These are phyloP conservation scores for Knufia fluminis DNA, from an alignment of 2,329 filamentous ascomycete species.

Conservation along the genomic window DNA sequence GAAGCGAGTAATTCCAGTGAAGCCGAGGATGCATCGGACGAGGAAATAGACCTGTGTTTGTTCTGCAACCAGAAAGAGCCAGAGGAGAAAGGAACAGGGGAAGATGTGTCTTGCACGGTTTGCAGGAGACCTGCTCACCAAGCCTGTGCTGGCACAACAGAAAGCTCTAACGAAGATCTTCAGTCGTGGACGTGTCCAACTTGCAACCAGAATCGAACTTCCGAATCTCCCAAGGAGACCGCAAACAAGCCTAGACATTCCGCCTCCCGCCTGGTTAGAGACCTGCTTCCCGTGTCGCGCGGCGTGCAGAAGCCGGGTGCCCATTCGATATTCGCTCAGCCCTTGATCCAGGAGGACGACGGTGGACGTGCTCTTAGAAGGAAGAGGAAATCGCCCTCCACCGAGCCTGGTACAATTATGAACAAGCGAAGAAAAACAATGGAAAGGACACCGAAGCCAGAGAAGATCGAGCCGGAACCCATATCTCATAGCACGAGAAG, in stretches of 20 bases:
- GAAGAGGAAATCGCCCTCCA: conserved; percentile 74
- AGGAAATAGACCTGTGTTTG: conserved; percentile 29
- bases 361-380: conserved; percentile 71
- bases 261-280: conserved; percentile 58
- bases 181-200: conserved; percentile 21
- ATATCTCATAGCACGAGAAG: conserved; percentile 28
- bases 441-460: conserved; percentile 21
- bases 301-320: conserved; percentile 58
- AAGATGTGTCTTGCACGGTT: conserved; percentile 49
- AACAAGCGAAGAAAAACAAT: conserved; percentile 21
- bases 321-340: conserved; percentile 57
- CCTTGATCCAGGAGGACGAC: conserved; percentile 24
- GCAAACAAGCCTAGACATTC: conserved; percentile 45
- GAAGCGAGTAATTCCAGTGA: neutral
- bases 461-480: conserved; percentile 11
- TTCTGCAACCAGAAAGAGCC: conserved; percentile 34
- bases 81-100: conserved; percentile 31
- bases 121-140: conserved; percentile 84
- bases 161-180: conserved; percentile 44
- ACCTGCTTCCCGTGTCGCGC: conserved; percentile 61
- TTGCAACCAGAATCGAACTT: conserved; percentile 42
- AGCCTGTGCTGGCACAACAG: conserved; percentile 72
- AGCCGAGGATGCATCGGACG: conserved; percentile 3
- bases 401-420: conserved; percentile 32
- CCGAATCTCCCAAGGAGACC: conserved; percentile 31